These are phyloP conservation scores for Ormosia emarginata DNA, from an alignment of 306 rosid species.

Conservation along the genomic window DNA sequence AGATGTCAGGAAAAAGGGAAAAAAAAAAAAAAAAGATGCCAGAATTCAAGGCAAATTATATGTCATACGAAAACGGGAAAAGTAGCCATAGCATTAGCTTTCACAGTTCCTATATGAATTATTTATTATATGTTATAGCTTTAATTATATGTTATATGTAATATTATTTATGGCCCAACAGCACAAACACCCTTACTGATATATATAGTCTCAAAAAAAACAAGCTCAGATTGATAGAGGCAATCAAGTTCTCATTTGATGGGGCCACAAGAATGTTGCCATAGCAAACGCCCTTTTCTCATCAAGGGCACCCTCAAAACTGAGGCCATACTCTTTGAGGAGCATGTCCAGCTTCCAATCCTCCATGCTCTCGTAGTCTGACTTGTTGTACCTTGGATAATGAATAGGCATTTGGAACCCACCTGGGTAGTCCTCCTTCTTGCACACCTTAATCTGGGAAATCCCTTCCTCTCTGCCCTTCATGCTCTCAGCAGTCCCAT, in stretches of 20 bases:
- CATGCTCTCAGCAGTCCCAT: background rate
- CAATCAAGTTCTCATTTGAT: background rate
- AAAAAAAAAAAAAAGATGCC: too few species aligned
- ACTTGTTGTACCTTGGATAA: background rate
- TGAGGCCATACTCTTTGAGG: background rate
- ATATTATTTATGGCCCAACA: too few species aligned
- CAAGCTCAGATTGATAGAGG: background rate
- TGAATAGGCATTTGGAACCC: background rate
- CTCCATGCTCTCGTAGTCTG: background rate
- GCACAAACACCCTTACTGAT: too few species aligned
- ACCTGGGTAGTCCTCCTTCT: background rate
- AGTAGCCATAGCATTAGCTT: too few species aligned
- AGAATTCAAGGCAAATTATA: too few species aligned
- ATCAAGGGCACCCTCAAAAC: background rate
- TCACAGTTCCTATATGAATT: too few species aligned
- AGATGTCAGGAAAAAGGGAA: too few species aligned
- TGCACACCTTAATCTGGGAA: background rate
- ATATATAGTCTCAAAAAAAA: too few species aligned
- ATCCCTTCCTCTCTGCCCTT: background rate
- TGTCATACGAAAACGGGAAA: too few species aligned
- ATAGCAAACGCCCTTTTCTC: background rate
- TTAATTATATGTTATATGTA: too few species aligned
- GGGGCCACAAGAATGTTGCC: background rate
- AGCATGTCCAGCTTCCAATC: background rate
- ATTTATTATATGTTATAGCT: too few species aligned